Evolutionary conservation across 78 protist species (phyloP).

Genomic region (Bigelowiella natans): DNA sequence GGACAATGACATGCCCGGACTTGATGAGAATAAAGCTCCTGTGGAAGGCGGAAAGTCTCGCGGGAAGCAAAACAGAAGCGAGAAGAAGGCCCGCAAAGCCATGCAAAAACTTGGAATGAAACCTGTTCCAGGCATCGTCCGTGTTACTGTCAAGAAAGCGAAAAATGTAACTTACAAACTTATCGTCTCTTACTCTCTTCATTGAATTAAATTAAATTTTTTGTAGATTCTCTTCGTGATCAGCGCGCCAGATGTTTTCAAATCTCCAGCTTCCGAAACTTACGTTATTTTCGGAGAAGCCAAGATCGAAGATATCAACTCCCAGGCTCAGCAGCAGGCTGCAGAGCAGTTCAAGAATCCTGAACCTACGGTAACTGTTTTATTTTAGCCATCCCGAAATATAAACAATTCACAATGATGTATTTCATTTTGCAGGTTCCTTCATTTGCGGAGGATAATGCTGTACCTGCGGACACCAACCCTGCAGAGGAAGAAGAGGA

Average conservation of each 20-base stretch:
- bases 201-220: background rate
- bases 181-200: background rate
- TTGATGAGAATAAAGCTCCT: background rate
- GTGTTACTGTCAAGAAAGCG: conserved; percentile 65
- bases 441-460: too few relatives aligned
- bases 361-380: background rate
- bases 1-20: background rate
- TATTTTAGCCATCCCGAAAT: background rate
- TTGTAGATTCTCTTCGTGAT: conserved; percentile 55
- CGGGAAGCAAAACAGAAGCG: conserved; percentile 48
- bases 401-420: background rate
- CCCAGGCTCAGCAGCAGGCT: conserved; percentile 10
- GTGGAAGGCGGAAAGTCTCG: background rate
- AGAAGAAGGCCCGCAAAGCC: conserved; percentile 79
- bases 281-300: conserved; percentile 87
- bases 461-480: background rate
- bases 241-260: conserved; percentile 79
- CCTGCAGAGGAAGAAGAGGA: background rate
- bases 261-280: conserved; percentile 60
- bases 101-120: conserved; percentile 75
- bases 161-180: conserved; percentile 17
- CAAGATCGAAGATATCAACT: conserved; percentile 64
- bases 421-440: background rate
- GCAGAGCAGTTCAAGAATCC: conserved; percentile 48
- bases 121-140: conserved; percentile 56